Evolutionary conservation across 805 yeast species (phyloP).

Genomic region (Nakazawaea wickerhamii): DNA sequence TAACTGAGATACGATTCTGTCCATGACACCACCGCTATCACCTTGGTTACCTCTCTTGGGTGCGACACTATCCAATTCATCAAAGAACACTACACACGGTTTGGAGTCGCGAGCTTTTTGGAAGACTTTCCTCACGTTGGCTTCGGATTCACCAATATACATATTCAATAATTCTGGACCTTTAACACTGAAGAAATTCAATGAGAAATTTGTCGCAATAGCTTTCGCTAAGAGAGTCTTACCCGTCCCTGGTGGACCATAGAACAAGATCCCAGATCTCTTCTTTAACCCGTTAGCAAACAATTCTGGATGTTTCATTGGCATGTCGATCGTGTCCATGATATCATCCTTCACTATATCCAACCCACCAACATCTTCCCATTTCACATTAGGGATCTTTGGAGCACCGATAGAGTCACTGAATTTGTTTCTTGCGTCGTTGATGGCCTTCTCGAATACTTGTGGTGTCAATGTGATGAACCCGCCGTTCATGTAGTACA

Average conservation of each 20-base stretch:
- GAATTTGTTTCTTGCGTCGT: conserved; percentile 78
- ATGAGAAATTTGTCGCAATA: conserved; percentile 89
- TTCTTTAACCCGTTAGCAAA: conserved; percentile 87
- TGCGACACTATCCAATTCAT: conserved; percentile 96
- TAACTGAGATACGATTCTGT: conserved; percentile 91
- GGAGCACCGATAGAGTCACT: conserved; percentile 98
- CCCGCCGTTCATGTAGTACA: conserved; percentile 52
- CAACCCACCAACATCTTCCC: conserved; percentile 98
- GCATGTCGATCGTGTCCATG: conserved; percentile 93
- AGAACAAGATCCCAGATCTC: conserved; percentile 88
- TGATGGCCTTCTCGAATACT: conserved; percentile 67
- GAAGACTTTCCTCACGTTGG: conserved; percentile 91
- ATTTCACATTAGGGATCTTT: conserved; percentile 84
- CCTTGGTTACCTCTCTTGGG: conserved; percentile 99
- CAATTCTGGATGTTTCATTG: conserved; percentile 86
- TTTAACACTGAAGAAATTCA: conserved; percentile 92
- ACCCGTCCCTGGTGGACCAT: conserved; percentile 99
- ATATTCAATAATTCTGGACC: conserved; percentile 95
- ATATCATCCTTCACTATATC: conserved; percentile 89
- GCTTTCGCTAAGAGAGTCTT: conserved; percentile 95
- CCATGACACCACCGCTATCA: conserved; percentile 99
- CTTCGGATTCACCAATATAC: conserved; percentile 99
- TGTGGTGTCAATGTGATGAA: conserved; percentile 43
- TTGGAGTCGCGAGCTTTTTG: conserved; percentile 93
- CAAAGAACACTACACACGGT: conserved; percentile 96